These are phyloP conservation scores for Trifolium dubium DNA, from an alignment of 306 rosid species.

Conservation along the genomic window DNA sequence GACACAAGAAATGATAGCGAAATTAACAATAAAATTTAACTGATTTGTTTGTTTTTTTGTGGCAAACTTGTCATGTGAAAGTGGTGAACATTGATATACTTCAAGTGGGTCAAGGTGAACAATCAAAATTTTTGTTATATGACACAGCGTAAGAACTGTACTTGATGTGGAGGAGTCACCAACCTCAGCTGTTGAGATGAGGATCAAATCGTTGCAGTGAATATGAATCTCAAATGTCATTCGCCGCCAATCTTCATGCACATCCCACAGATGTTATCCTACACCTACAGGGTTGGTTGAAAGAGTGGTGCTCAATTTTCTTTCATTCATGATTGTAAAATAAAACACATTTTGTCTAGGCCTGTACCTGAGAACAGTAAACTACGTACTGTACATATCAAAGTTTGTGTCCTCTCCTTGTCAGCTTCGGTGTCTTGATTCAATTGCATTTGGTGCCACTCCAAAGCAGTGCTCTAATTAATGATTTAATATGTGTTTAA, in stretches of 20 bases:
- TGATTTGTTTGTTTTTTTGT: slow-evolving; percentile 1
- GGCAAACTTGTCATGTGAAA: slow-evolving; percentile 24
- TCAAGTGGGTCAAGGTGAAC: slow-evolving; percentile 28
- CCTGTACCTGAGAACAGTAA: neutral
- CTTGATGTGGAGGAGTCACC: neutral
- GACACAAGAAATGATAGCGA: slow-evolving; percentile 37
- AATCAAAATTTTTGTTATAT: neutral
- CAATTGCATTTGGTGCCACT: too few species aligned
- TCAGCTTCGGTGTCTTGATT: neutral
- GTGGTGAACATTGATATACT: neutral
- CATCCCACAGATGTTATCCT: slow-evolving; percentile 2
- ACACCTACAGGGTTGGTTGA: neutral
- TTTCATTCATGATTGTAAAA: neutral
- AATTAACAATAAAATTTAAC: slow-evolving; percentile 7
- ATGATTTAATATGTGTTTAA: too few species aligned
- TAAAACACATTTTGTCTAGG: neutral
- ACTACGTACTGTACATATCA: neutral
- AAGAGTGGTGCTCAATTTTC: slow-evolving; percentile 9
- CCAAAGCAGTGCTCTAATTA: too few species aligned
- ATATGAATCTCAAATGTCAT: neutral
- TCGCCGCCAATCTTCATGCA: neutral
- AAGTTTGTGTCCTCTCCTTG: neutral
- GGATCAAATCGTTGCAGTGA: neutral
- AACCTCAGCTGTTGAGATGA: neutral
- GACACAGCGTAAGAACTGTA: neutral